These are phyloP conservation scores for Cryptosporidium felis DNA, from an alignment of 169 alveolate species.

Conservation along the genomic window DNA sequence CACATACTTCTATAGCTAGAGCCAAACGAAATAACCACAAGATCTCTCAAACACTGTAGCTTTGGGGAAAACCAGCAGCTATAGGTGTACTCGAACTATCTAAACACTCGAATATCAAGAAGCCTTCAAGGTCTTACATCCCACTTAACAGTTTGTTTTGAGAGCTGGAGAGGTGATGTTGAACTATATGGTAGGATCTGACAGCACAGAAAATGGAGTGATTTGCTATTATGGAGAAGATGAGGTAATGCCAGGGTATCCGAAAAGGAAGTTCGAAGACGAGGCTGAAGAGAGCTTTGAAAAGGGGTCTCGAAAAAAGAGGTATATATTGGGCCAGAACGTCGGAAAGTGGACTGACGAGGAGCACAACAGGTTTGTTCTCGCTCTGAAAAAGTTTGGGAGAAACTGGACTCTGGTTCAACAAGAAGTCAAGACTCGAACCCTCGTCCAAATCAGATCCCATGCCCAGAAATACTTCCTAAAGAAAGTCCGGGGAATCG, in stretches of 20 bases:
- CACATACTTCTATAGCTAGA: too few relatives aligned
- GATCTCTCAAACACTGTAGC: too few relatives aligned
- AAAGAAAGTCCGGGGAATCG: constrained; percentile 69
- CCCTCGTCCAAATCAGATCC: constrained; percentile 80
- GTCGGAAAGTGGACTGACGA: constrained; percentile 80
- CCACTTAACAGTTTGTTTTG: too few relatives aligned
- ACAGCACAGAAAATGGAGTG: constrained; percentile 43
- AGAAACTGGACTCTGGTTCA: constrained; percentile 81
- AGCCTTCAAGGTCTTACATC: too few relatives aligned
- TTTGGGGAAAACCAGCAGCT: too few relatives aligned
- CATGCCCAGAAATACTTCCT: constrained; percentile 83
- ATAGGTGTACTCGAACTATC: too few relatives aligned
- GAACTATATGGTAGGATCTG: constrained; percentile 60
- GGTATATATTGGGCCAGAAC: constrained; percentile 65
- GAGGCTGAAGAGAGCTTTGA: constrained; percentile 45
- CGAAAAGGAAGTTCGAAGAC: constrained; percentile 50
- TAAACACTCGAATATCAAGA: too few relatives aligned
- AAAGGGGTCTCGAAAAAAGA: constrained; percentile 33
- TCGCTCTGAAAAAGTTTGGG: constrained; percentile 78
- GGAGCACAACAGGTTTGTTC: constrained; percentile 79
- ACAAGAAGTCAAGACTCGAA: constrained; percentile 78
- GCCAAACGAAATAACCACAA: too few relatives aligned
- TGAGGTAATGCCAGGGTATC: constrained; percentile 6
- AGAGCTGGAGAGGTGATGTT: constrained; percentile 52
- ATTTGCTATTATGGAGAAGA: constrained; percentile 57